These are phyloP conservation scores for Plantago lanceolata DNA, from an alignment of 305 asterid genomes.

Conservation along the genomic window DNA sequence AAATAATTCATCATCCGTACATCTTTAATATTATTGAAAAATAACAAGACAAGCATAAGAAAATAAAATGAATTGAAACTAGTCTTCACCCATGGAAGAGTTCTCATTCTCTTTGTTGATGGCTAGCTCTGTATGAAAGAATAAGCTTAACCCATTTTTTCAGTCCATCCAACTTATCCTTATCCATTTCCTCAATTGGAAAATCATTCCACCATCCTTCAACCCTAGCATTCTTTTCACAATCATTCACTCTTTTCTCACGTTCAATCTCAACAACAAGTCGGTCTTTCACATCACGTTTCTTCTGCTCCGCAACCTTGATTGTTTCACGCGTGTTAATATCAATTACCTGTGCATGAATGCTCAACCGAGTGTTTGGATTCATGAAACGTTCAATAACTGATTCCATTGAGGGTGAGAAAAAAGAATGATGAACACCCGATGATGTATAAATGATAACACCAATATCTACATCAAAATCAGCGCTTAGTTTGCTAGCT, in stretches of 20 bases:
- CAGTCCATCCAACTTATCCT: conserved; percentile 23
- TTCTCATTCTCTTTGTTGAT: too few species aligned
- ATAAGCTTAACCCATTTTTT: conserved; percentile 5
- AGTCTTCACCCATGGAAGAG: too few species aligned
- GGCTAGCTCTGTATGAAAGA: not conserved
- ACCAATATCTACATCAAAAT: conserved; percentile 33
- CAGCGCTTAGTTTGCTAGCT: conserved; percentile 31
- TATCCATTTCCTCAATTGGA: conserved; percentile 13
- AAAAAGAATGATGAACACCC: conserved; percentile 32
- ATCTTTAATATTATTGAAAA: too few species aligned
- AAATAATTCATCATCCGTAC: too few species aligned
- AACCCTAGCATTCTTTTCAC: not conserved
- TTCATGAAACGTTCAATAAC: conserved; percentile 22
- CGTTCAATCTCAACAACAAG: conserved; percentile 1
- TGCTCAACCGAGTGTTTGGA: not conserved
- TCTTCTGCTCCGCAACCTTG: not conserved
- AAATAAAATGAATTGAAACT: too few species aligned
- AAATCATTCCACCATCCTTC: conserved; percentile 27
- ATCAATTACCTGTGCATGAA: not conserved
- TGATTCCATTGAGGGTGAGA: conserved; percentile 33
- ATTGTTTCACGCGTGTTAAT: not conserved
- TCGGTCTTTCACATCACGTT: conserved; percentile 14
- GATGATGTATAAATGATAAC: conserved; percentile 36
- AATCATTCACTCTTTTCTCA: conserved; percentile 11
- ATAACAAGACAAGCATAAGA: too few species aligned